Conservation (phyloP, 257 asterid species). For the Striga asiatica region DNA sequence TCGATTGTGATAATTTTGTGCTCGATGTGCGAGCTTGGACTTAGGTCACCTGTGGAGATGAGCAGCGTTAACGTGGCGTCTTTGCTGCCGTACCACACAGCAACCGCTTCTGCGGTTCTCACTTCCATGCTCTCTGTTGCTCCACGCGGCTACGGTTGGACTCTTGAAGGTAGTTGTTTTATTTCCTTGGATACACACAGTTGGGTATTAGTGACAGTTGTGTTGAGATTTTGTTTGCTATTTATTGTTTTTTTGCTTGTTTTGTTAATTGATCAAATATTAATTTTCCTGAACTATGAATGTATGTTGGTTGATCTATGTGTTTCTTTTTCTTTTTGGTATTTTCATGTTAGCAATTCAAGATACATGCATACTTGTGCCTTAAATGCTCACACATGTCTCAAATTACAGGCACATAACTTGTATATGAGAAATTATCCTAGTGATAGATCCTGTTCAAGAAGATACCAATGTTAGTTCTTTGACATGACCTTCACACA, state of each 20-base stretch:
- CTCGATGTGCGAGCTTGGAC: not conserved
- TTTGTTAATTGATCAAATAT: no score
- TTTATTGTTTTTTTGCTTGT: no score
- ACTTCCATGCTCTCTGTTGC: conserved; percentile 80
- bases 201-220: no score
- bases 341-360: no score
- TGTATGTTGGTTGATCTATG: no score
- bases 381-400: no score
- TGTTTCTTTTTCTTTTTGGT: no score
- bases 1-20: not conserved
- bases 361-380: no score
- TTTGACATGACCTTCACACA: not conserved
- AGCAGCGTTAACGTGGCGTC: conserved; percentile 47
- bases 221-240: no score
- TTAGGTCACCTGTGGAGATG: conserved; percentile 71
- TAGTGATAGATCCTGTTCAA: not conserved
- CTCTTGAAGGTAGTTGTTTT: conserved; percentile 83
- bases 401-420: not conserved
- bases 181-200: no score
- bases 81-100: conserved; percentile 76
- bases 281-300: no score
- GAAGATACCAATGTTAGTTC: not conserved
- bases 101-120: conserved; percentile 80
- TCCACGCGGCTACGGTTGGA: conserved; percentile 66
- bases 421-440: conserved; percentile 2